Percentiles rank a stretch among this genome's conserved stretches.
phyloP scores from a whole-genome alignment of 495 filamentous ascomycete genomes.

The Staphylotrichum longicolle region DNA sequence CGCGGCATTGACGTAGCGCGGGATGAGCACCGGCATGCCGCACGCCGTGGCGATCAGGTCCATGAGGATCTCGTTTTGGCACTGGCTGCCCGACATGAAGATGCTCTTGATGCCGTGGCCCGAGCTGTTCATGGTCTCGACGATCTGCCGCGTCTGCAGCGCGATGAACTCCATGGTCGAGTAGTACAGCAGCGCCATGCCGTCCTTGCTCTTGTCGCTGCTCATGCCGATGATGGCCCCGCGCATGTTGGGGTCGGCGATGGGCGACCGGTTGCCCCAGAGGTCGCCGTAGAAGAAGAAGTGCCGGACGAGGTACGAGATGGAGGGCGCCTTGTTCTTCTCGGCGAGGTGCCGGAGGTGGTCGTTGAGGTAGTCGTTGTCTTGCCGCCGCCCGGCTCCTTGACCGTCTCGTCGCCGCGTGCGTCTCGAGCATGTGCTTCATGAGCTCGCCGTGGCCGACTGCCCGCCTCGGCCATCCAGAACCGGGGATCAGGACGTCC shows the following conservation, averaged over 20 bases:
- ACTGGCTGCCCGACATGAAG: constrained; percentile 98
- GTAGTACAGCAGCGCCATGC: constrained; percentile 88
- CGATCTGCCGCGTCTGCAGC: constrained; percentile 90
- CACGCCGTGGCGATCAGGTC: constrained; percentile 85
- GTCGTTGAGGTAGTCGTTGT: constrained; percentile 91
- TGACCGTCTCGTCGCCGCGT: constrained; percentile 76
- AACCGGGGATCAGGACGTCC: constrained; percentile 84
- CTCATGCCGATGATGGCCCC: constrained; percentile 83
- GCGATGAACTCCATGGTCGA: constrained; percentile 96
- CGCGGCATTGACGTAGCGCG: constrained; percentile 89
- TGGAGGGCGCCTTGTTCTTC: constrained; percentile 63
- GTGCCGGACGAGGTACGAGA: constrained; percentile 84
- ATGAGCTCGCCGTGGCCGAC: constrained; percentile 89
- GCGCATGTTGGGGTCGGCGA: constrained; percentile 88
- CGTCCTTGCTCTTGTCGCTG: constrained; percentile 79
- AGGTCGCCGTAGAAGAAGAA: constrained; percentile 98
- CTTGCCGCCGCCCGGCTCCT: constrained; percentile 65
- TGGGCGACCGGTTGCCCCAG: constrained; percentile 94
- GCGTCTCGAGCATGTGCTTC: constrained; percentile 89
- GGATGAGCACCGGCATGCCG: constrained; percentile 86
- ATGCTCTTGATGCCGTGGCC: constrained; percentile 86
- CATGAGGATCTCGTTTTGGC: constrained; percentile 92
- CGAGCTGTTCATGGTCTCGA: constrained; percentile 83
- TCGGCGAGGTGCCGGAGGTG: constrained; percentile 74
- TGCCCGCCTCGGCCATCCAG: constrained; percentile 97